Percentiles rank a stretch among this genome's conserved stretches.
Evolutionary conservation across 768 basidiomycete genomes (phyloP).

Genomic region (Suillus luteus): DNA sequence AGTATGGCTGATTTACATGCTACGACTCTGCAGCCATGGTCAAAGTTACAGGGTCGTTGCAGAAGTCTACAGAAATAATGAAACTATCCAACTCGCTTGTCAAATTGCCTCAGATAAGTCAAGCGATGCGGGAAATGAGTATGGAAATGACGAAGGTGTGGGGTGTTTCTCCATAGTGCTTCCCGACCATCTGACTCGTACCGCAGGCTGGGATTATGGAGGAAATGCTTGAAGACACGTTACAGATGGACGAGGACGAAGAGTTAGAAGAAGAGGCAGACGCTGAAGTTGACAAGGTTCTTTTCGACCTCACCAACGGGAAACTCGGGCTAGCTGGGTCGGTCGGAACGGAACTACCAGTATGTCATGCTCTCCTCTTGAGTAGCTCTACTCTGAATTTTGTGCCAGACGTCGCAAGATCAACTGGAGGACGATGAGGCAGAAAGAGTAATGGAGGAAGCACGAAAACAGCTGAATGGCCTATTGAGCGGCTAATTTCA

Average conservation of each 20-base stretch:
- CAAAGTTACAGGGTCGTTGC: conserved; percentile 96
- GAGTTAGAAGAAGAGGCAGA: conserved; percentile 97
- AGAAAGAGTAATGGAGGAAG: conserved; percentile 87
- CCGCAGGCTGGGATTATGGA: conserved; percentile 94
- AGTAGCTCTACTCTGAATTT: conserved; percentile 12
- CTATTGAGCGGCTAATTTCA: conserved; percentile 56
- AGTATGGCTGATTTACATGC: conserved; percentile 6
- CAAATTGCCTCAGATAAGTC: conserved; percentile 89
- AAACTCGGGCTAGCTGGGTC: conserved; percentile 87
- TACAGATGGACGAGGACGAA: conserved; percentile 92
- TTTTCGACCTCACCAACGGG: conserved; percentile 94
- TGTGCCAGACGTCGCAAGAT: conserved; percentile 55
- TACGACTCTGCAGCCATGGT: conserved; percentile 67
- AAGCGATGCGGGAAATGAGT: conserved; percentile 95
- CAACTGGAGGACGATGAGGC: conserved; percentile 77
- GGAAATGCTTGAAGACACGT: conserved; percentile 94
- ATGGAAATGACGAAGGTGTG: conserved; percentile 99
- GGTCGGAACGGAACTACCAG: conserved; percentile 73
- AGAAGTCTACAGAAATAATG: conserved; percentile 99
- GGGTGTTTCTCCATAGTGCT: background rate
- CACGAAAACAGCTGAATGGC: conserved; percentile 87
- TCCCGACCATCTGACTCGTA: conserved; percentile 13
- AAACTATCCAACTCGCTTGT: conserved; percentile 92
- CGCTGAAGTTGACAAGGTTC: conserved; percentile 93
- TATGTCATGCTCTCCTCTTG: conserved; percentile 40